A percentile compares a stretch with the other conserved stretches of the same genome.
These are phyloP conservation scores for Ophiosphaerella narmari DNA, from an alignment of 2,329 filamentous ascomycete genomes.

Conservation along the genomic window DNA sequence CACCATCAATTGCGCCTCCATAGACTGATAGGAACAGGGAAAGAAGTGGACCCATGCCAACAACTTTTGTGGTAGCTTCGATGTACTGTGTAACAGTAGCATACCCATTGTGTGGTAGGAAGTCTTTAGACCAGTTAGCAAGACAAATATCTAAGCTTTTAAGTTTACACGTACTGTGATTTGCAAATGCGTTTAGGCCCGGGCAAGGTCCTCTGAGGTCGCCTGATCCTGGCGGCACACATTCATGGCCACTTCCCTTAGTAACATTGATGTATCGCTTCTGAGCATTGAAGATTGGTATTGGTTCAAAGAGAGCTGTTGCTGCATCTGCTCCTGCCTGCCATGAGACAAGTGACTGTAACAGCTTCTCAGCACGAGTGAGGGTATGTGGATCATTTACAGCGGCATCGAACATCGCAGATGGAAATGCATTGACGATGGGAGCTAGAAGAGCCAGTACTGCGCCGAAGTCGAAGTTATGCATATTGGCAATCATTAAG, in stretches of 20 bases:
- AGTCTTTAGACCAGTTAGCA: slow-evolving; percentile 11
- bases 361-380: slow-evolving; percentile 20
- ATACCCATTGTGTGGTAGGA: slow-evolving; percentile 27
- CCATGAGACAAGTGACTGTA: slow-evolving; percentile 13
- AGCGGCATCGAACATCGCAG: slow-evolving; percentile 27
- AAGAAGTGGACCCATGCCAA: slow-evolving; percentile 24
- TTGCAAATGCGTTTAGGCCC: slow-evolving; percentile 31
- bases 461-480: too few relatives aligned
- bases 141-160: background rate
- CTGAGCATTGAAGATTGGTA: slow-evolving; percentile 24
- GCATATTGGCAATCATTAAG: too few relatives aligned
- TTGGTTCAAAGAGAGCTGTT: slow-evolving; percentile 25
- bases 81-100: slow-evolving; percentile 27
- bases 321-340: slow-evolving; percentile 25
- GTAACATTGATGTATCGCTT: slow-evolving; percentile 23
- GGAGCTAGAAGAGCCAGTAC: slow-evolving; percentile 13
- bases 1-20: slow-evolving; percentile 24
- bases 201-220: slow-evolving; percentile 32
- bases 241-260: slow-evolving; percentile 26
- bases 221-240: slow-evolving; percentile 25
- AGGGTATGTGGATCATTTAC: slow-evolving; percentile 19
- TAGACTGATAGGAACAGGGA: slow-evolving; percentile 21
- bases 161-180: slow-evolving; percentile 18
- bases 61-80: slow-evolving; percentile 22
- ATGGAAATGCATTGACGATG: slow-evolving; percentile 23